Conservation (phyloP, 2,329 filamentous ascomycete species). For the Aspergillus sojae region DNA sequence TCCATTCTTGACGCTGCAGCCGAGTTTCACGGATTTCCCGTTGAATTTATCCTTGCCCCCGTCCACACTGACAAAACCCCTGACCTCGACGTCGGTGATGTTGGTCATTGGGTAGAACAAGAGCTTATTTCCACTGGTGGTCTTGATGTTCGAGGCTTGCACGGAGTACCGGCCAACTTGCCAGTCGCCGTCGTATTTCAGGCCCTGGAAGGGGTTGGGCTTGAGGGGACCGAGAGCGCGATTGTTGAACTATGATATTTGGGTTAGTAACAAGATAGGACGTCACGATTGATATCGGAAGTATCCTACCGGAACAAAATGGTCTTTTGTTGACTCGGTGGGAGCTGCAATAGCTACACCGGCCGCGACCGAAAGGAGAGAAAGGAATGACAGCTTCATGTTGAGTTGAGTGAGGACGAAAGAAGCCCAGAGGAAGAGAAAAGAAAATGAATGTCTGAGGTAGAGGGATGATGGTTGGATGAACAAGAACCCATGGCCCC, state of each 20-base stretch:
- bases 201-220: not conserved
- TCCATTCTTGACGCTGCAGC: not conserved
- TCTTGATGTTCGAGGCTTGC: not conserved
- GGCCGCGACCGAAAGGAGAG: not conserved
- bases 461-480: not conserved
- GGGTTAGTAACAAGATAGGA: not conserved
- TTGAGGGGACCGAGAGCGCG: not conserved
- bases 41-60: not conserved
- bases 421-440: not conserved
- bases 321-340: not conserved
- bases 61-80: not conserved
- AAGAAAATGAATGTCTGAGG: not conserved
- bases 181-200: not conserved
- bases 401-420: not conserved
- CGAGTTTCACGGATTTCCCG: not conserved
- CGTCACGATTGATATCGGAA: not conserved
- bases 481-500: too few relatives aligned
- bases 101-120: not conserved
- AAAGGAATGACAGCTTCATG: not conserved
- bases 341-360: not conserved
- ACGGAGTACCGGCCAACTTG: not conserved
- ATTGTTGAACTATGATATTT: not conserved
- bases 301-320: not conserved
- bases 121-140: not conserved
- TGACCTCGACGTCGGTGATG: not conserved